Evolutionary conservation across 2,329 filamentous ascomycete species (phyloP).

Genomic region (Nemania sp.): DNA sequence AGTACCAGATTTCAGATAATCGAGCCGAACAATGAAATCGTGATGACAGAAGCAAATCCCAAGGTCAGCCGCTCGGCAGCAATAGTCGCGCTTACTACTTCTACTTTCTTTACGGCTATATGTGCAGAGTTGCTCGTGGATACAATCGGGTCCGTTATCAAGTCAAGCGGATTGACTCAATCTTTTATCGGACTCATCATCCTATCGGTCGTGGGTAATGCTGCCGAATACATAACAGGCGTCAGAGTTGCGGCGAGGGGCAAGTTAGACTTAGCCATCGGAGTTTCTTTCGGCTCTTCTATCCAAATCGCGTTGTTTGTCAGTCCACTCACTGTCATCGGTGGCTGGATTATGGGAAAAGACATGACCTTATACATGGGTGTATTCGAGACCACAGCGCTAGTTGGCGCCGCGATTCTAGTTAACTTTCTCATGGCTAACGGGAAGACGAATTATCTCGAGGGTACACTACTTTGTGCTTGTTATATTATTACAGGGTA

Average conservation of each 20-base stretch:
- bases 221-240: conserved; percentile 78
- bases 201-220: conserved; percentile 78
- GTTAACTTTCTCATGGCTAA: conserved; percentile 88
- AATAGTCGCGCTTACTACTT: conserved; percentile 68
- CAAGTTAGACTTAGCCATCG: conserved; percentile 79
- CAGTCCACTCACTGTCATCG: conserved; percentile 75
- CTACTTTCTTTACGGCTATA: conserved; percentile 72
- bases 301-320: conserved; percentile 79
- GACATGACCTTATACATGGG: conserved; percentile 84
- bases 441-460: conserved; percentile 85
- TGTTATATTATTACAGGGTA: conserved; percentile 72
- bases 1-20: conserved; percentile 22
- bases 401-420: conserved; percentile 84
- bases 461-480: conserved; percentile 76
- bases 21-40: conserved; percentile 56
- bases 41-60: conserved; percentile 60
- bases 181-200: conserved; percentile 79
- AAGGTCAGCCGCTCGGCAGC: conserved; percentile 46
- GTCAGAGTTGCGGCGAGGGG: conserved; percentile 76
- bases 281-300: conserved; percentile 74
- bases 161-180: conserved; percentile 73
- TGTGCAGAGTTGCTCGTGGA: conserved; percentile 79
- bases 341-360: conserved; percentile 73
- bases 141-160: conserved; percentile 73
- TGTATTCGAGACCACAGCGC: conserved; percentile 84